phyloP scores from a whole-genome alignment of 2,329 filamentous ascomycete species.

The Tolypocladium inflatum region DNA sequence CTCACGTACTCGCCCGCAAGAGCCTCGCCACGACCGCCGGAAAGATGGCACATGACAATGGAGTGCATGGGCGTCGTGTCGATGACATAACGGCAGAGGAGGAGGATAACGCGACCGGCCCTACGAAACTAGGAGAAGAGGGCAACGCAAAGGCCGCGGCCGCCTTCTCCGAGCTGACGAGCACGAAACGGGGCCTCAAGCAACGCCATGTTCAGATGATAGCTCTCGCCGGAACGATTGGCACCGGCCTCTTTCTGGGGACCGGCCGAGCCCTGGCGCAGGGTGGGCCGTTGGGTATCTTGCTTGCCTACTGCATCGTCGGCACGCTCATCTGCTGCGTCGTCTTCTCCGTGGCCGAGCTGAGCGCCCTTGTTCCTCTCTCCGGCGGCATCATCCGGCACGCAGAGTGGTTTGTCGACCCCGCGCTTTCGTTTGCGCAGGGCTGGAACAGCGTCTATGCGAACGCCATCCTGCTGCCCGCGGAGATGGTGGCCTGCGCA shows the following conservation, averaged over 20 bases:
- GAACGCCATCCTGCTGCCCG: slow-evolving; percentile 40
- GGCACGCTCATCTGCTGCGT: slow-evolving; percentile 39
- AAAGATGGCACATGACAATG: too few relatives aligned
- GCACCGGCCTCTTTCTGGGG: slow-evolving; percentile 61
- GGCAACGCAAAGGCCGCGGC: neutral
- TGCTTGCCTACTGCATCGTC: slow-evolving; percentile 44
- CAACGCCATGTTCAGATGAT: slow-evolving; percentile 41
- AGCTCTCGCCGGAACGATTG: slow-evolving; percentile 36
- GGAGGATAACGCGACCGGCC: too few relatives aligned
- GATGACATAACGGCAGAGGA: too few relatives aligned
- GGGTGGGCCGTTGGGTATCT: slow-evolving; percentile 45
- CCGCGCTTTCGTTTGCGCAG: slow-evolving; percentile 40
- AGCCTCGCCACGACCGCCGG: too few relatives aligned
- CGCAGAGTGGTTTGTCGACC: slow-evolving; percentile 50
- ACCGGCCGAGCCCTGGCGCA: slow-evolving; percentile 49
- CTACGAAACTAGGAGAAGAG: too few relatives aligned
- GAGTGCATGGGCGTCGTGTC: too few relatives aligned
- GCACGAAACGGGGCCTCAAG: slow-evolving; percentile 1
- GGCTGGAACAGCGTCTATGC: slow-evolving; percentile 43
- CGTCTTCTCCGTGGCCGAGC: slow-evolving; percentile 49
- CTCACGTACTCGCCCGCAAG: too few relatives aligned
- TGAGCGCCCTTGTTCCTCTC: slow-evolving; percentile 50
- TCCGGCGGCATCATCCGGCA: slow-evolving; percentile 57
- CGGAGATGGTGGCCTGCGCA: slow-evolving; percentile 44
- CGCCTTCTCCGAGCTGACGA: slow-evolving; percentile 7